phyloP scores from a whole-genome alignment of 768 basidiomycete species.

The Mycena latifolia region DNA sequence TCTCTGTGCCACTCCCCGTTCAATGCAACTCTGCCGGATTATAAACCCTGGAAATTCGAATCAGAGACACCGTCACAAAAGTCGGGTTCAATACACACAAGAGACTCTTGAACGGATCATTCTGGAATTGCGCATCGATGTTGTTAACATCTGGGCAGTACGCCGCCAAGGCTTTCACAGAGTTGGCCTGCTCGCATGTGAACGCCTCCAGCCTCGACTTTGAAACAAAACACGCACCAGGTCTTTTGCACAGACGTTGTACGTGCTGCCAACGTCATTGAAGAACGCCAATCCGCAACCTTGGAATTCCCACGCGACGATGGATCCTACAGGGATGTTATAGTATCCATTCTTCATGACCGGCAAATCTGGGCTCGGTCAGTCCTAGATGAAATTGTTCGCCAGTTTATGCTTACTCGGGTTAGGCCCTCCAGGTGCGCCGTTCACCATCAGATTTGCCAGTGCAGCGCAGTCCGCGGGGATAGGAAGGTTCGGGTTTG shows the following conservation, averaged over 20 bases:
- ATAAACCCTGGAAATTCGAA: too few relatives aligned
- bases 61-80: too few relatives aligned
- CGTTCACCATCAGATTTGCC: too few relatives aligned
- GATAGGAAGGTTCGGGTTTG: too few relatives aligned
- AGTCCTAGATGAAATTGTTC: too few relatives aligned
- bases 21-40: too few relatives aligned
- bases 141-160: not conserved
- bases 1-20: too few relatives aligned
- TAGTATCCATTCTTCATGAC: not conserved
- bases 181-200: not conserved
- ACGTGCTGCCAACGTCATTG: constrained; percentile 1
- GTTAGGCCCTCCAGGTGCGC: too few relatives aligned
- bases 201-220: not conserved
- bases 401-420: too few relatives aligned
- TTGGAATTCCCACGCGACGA: constrained; percentile 12
- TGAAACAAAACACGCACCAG: too few relatives aligned
- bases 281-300: constrained; percentile 22
- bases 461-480: too few relatives aligned
- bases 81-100: not conserved
- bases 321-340: constrained; percentile 1
- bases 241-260: constrained; percentile 12
- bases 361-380: too few relatives aligned
- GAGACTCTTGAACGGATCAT: constrained; percentile 4
- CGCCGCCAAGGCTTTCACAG: not conserved
- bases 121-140: constrained; percentile 1